Conservation (phyloP, 768 basidiomycete species). For the Galerina sulciceps region DNA sequence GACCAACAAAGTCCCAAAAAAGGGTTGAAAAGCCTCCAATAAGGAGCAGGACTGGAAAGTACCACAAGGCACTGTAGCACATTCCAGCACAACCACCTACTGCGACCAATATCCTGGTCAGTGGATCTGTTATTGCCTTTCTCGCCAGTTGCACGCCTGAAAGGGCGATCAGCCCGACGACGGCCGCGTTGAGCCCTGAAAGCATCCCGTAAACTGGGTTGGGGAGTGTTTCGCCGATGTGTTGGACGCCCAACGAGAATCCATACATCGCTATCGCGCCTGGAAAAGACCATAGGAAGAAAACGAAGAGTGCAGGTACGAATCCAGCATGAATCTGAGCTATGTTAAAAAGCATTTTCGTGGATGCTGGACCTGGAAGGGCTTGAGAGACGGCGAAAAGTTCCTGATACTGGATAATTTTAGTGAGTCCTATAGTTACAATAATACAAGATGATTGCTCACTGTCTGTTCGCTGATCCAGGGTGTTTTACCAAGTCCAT, state of each 20-base stretch:
- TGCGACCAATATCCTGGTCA: constrained; percentile 46
- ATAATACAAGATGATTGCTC: constrained; percentile 11
- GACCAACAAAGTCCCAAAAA: constrained; percentile 39
- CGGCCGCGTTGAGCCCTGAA: constrained; percentile 56
- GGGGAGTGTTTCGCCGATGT: constrained; percentile 45
- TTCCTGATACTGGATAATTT: constrained; percentile 40
- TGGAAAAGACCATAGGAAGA: constrained; percentile 49
- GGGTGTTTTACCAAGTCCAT: constrained; percentile 34
- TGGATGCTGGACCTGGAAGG: constrained; percentile 51
- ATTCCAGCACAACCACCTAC: constrained; percentile 48
- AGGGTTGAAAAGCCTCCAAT: constrained; percentile 42
- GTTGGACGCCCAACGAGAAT: constrained; percentile 46
- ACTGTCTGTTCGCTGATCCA: constrained; percentile 48
- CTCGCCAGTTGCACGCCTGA: constrained; percentile 51
- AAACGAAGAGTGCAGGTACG: constrained; percentile 44
- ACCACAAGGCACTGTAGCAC: constrained; percentile 57
- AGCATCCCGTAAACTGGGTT: constrained; percentile 49
- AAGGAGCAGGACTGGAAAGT: constrained; percentile 50
- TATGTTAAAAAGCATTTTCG: constrained; percentile 53
- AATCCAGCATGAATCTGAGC: constrained; percentile 46
- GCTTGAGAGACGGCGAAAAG: constrained; percentile 52
- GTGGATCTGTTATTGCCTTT: constrained; percentile 47
- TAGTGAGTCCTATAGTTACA: background rate
- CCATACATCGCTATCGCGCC: constrained; percentile 52
- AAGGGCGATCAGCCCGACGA: constrained; percentile 56